phyloP scores from a whole-genome alignment of 2,329 filamentous ascomycete genomes.

The Fusarium piperis region DNA sequence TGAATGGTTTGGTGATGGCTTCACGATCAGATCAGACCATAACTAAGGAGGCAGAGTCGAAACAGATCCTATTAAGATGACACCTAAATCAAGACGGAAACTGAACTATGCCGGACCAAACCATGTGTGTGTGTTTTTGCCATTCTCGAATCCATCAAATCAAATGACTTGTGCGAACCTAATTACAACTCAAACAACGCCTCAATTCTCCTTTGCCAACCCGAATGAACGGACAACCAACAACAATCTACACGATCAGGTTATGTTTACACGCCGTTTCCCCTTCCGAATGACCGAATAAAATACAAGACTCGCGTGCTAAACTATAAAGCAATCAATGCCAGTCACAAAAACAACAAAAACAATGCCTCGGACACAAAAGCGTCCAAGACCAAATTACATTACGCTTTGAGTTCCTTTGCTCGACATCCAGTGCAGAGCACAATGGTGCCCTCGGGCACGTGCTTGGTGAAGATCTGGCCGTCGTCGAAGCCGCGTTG shows the following conservation, averaged over 20 bases:
- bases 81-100: background rate
- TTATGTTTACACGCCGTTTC: conserved; percentile 10
- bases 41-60: background rate
- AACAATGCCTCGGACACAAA: conserved; percentile 1
- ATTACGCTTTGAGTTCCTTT: conserved; percentile 65
- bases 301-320: conserved; percentile 12
- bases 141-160: conserved; percentile 19
- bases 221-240: conserved; percentile 8
- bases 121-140: conserved; percentile 14
- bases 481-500: conserved; percentile 70
- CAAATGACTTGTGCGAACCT: conserved; percentile 3
- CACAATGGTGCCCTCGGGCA: conserved; percentile 60
- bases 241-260: conserved; percentile 16
- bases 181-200: conserved; percentile 13
- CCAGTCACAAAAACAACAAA: conserved; percentile 1
- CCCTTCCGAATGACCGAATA: conserved; percentile 16
- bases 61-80: background rate
- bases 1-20: background rate
- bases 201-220: background rate
- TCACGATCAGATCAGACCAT: background rate
- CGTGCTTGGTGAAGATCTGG: conserved; percentile 70
- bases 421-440: conserved; percentile 70
- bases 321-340: conserved; percentile 6
- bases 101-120: background rate
- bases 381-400: conserved; percentile 18